Conservation (phyloP, 2,329 filamentous ascomycete genomes). For the Zymoseptoria passerinii region DNA sequence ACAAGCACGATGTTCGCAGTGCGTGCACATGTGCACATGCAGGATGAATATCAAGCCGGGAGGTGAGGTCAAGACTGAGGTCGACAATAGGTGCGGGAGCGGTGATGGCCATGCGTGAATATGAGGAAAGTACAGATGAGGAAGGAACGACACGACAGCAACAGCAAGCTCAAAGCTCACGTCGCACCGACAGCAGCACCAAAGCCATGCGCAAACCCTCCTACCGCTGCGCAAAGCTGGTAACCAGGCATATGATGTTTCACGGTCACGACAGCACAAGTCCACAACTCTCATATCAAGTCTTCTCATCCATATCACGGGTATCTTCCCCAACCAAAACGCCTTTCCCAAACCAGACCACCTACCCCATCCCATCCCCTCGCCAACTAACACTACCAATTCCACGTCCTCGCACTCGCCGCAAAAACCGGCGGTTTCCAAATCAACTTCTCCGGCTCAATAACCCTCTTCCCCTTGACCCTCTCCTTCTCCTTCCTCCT, state of each 20-base stretch:
- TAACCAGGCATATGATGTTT: background rate
- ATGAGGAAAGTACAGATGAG: background rate
- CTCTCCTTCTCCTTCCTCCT: slow-evolving; percentile 64
- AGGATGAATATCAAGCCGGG: too few species aligned
- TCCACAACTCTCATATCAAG: background rate
- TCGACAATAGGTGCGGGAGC: too few species aligned
- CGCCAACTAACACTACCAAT: slow-evolving; percentile 54
- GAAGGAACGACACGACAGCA: too few species aligned
- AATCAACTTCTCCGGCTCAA: slow-evolving; percentile 70
- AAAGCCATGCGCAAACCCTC: too few species aligned
- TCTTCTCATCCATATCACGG: background rate
- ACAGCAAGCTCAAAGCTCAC: too few species aligned
- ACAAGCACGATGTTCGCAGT: too few species aligned
- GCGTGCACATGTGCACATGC: too few species aligned
- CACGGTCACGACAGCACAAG: background rate
- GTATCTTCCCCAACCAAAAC: background rate
- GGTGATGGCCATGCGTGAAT: background rate
- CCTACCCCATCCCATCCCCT: background rate
- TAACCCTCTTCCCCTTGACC: slow-evolving; percentile 66
- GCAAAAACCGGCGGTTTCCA: slow-evolving; percentile 97
- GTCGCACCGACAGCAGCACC: too few species aligned
- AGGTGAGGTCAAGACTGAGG: too few species aligned
- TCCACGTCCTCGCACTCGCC: slow-evolving; percentile 85
- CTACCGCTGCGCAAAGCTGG: background rate
- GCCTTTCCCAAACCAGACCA: background rate